Conservation (phyloP, 768 basidiomycete species). For the Daedaleopsis sinensis region DNA sequence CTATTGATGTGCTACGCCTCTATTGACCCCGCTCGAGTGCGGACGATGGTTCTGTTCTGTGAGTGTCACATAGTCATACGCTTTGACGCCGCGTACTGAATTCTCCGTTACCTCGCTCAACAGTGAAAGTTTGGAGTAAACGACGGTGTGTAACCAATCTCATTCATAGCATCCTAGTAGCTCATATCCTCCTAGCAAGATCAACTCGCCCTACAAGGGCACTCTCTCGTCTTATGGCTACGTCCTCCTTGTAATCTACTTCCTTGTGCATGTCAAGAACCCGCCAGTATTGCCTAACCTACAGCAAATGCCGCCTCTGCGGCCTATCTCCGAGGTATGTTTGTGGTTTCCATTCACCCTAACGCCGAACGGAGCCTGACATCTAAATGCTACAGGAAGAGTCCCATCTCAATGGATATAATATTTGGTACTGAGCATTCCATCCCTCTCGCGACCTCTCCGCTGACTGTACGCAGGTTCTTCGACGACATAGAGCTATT, state of each 20-base stretch:
- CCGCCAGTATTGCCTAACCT: slow-evolving; percentile 96
- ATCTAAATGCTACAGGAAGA: slow-evolving; percentile 57
- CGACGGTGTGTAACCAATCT: slow-evolving; percentile 59
- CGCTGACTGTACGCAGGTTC: slow-evolving; percentile 57
- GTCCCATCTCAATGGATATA: slow-evolving; percentile 77
- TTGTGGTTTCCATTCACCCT: not conserved
- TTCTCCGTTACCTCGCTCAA: not conserved
- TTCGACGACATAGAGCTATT: slow-evolving; percentile 97
- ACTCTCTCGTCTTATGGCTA: slow-evolving; percentile 97
- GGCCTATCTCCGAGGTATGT: slow-evolving; percentile 77
- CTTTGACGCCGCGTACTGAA: not conserved
- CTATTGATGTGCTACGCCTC: slow-evolving; percentile 96
- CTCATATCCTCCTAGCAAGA: slow-evolving; percentile 62
- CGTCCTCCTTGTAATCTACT: slow-evolving; percentile 97
- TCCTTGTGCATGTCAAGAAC: slow-evolving; percentile 96
- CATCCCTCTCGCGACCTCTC: not conserved
- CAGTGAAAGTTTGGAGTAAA: slow-evolving; percentile 99
- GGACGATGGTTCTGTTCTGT: slow-evolving; percentile 96
- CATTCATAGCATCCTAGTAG: not conserved
- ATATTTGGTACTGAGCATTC: slow-evolving; percentile 61
- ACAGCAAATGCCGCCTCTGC: slow-evolving; percentile 90
- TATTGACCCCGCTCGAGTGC: slow-evolving; percentile 91
- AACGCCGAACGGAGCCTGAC: slow-evolving; percentile 18
- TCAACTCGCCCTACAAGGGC: slow-evolving; percentile 97
- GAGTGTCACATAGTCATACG: slow-evolving; percentile 44